Evolutionary conservation across 805 yeast species (phyloP), one percentile per base, ranked within the genome.

Genomic region (Gaillardinia entomophila): DNA sequence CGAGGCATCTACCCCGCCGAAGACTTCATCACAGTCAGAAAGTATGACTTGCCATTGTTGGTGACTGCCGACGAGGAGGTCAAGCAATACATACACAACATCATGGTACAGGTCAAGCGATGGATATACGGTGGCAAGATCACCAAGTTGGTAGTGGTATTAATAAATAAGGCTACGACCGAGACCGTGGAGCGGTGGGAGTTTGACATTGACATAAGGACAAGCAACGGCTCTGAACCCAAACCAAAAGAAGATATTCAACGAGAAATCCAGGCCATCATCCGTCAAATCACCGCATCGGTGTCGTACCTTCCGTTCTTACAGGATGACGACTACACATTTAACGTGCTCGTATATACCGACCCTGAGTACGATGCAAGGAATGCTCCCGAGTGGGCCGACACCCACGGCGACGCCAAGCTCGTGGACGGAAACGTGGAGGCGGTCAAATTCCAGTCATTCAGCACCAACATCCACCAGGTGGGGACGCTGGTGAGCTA

Each of bases 1-100:
- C 63, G 97, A 32, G 95, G 95, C 0, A 79, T 89, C 13, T 89
- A 89, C 47, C 95, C 96, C 0, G 70, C 84, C 3, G 94, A 84
- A 40, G 95, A 87, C 51, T 89, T 90, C 57, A 71, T 71, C 32
- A 68, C 79, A 2, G 87, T 85, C 2, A 71, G 75, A 45, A 87
- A 86, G 51, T 90, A 86, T 56, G 96, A 85, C 14, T 57, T 89
- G 34, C 82, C 79, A 35, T 59, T 89, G 57, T 63, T 89, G 27
- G 73, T 82, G 17, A 75, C 85, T 3, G 71, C 70, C 12, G 94
- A 87, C 49, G 83, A 79, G 27, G 95, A 85, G 27, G 80, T 90
- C 32, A 77, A 75, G 46, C 57, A 57, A 1, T 89, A 89, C 50
- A 75, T 89, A 7, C 60, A 74, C 24, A 68, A 67, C 44, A 80